Evolutionary conservation across 2,329 filamentous ascomycete genomes (phyloP), one percentile per base, ranked within the genome.

Genomic region (Colletotrichum plurivorum): DNA sequence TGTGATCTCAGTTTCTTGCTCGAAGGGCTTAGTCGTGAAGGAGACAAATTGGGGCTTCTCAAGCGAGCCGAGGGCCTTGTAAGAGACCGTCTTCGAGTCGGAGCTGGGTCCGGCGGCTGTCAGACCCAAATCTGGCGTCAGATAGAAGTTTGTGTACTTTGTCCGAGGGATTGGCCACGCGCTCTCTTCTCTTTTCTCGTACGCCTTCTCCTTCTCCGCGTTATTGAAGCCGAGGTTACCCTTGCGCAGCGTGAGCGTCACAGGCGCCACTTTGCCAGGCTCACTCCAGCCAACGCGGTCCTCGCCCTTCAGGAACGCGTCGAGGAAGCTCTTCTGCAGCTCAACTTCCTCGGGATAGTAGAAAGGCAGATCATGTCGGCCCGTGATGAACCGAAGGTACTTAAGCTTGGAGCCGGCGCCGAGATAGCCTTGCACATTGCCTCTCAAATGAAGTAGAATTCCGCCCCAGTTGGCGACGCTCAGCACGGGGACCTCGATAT

Each of bases 381-480:
- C 91, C 0, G 87, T 90, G 74, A 93, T 91, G 76, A 93, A 89
- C 7, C 91, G 86, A 0, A 93, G 82, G 72, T 91, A 94, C 76
- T 93, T 93, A 70, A 89, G 81, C 67, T 89, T 83, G 0, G 90
- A 93, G 0, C 90, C 89, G 0, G 91, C 90, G 55, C 89, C 84
- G 1, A 81, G 80, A 65, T 87, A 93, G 0, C 91, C 91, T 73
- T 91, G 84, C 8, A 93, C 84, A 71, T 93, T 93, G 2, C 91
- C 91, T 8, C 91, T 84, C 5, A 93, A 83, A 72, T 93, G 91
- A 1, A 93, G 83, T 4, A 90, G 77, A 55, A 93, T 93, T 1
- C 90, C 90, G 12, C 90, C 91, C 90, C 90, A 93, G 76, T 93
- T 93, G 0, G 86, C 91, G 0, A 93, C 91, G 0, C 85, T 88